Evolutionary conservation across 2,329 filamentous ascomycete species (phyloP), one percentile per base, ranked within the genome.

Genomic region (Aspergillus ruber): DNA sequence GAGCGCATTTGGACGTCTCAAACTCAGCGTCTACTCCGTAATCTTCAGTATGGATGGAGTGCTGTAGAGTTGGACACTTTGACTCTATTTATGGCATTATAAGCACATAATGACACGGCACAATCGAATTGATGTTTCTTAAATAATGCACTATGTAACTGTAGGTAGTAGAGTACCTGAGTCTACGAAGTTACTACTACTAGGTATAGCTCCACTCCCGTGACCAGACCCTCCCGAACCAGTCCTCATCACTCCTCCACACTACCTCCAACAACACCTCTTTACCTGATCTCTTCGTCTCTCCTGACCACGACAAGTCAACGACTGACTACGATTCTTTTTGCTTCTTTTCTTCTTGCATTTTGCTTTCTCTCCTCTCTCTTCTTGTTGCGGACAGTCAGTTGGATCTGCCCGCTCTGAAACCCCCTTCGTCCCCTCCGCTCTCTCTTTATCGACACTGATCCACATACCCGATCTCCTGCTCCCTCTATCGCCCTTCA

Each of bases 321-420:
- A 29, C 25, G 25, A 29, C 25, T 29, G 25, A 12, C 25, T 29
- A 29, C 25, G 25, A 29, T 10, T 12, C 25, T 29, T 44, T 45
- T 50, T 32, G 45, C 39, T 25, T 23, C 39, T 42, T 46, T 50
- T 53, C 39, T 49, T 49, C 46, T 44, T 45, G 42, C 32, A 29
- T 43, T 41, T 42, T 45, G 36, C 33, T 43, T 38, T 35, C 21
- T 33, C 43, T 32, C 40, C 45, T 21, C 25, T 13, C 23, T 27
- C 39, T 47, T 18, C 42, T 48, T 43, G 41, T 46, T 29, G 25
- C 25, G 25, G 25, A 29, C 25, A 29, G 25, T 29, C 25, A 29
- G 9, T 29, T 29, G 25, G 10, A 29, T 29, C 25, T 12, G 25
- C 25, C 25, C 25, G 25, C 25, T 29, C 25, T 29, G 9, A 17